A percentile compares a stretch with the other conserved stretches of the same genome.
These are phyloP conservation scores for Discostella stelligeroides DNA, from an alignment of 108 stramenopile genomes.

Conservation along the genomic window DNA sequence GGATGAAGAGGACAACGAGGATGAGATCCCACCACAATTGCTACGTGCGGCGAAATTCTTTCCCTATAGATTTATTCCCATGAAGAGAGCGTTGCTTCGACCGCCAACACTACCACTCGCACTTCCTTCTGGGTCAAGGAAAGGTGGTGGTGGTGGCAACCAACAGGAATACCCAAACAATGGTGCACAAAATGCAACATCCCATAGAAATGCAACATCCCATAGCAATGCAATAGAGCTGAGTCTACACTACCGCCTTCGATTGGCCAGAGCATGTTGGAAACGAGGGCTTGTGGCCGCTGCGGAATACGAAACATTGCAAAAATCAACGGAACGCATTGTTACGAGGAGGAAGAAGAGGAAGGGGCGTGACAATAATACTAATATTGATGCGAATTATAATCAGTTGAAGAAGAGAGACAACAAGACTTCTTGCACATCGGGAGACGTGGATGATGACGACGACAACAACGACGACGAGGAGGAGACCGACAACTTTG, in stretches of 20 bases:
- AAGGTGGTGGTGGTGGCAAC: background rate
- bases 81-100: conserved; percentile 33
- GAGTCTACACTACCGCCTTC: conserved; percentile 24
- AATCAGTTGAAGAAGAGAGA: background rate
- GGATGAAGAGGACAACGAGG: background rate
- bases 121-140: too few relatives aligned
- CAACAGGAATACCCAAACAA: background rate
- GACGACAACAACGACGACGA: background rate
- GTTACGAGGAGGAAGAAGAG: background rate
- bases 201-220: too few relatives aligned
- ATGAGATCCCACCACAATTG: conserved; percentile 24
- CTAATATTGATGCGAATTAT: conserved; percentile 4
- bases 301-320: conserved; percentile 31
- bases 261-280: conserved; percentile 26
- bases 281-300: conserved; percentile 27
- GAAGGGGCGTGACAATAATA: conserved; percentile 2
- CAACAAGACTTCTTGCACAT: too few relatives aligned
- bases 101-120: conserved; percentile 18
- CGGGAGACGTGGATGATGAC: background rate
- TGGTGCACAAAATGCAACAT: too few relatives aligned
- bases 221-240: conserved; percentile 10
- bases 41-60: conserved; percentile 35
- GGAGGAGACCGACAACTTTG: conserved; percentile 6
- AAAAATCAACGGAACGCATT: conserved; percentile 9
- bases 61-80: conserved; percentile 27